These are phyloP conservation scores for Emericellopsis atlantica DNA, from an alignment of 2,329 filamentous ascomycete species.

Conservation along the genomic window DNA sequence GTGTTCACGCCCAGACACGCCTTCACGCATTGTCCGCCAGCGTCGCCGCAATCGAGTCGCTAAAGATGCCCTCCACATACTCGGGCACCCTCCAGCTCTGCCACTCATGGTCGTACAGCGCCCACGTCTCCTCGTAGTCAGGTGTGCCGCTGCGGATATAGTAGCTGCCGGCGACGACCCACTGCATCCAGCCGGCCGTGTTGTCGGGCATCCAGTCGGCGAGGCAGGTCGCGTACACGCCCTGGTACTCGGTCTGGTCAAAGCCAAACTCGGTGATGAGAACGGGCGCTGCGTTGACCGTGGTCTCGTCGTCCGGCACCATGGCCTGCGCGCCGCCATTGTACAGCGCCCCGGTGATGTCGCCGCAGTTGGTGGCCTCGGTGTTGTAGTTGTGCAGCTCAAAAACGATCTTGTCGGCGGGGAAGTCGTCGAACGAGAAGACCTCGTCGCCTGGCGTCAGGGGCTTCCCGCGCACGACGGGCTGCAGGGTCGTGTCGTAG, in stretches of 20 bases:
- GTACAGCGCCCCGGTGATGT: slow-evolving; percentile 31
- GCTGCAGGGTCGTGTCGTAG: slow-evolving; percentile 41
- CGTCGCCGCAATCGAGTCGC: slow-evolving; percentile 22
- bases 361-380: slow-evolving; percentile 30
- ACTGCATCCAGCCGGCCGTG: slow-evolving; percentile 43
- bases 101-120: slow-evolving; percentile 41
- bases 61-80: slow-evolving; percentile 27
- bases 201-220: slow-evolving; percentile 31
- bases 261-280: slow-evolving; percentile 44
- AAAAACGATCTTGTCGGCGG: slow-evolving; percentile 40
- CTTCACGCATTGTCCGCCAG: neutral
- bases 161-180: slow-evolving; percentile 46
- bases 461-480: slow-evolving; percentile 33
- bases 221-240: slow-evolving; percentile 39
- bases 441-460: slow-evolving; percentile 30
- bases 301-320: slow-evolving; percentile 18
- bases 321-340: slow-evolving; percentile 40
- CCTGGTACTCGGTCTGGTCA: slow-evolving; percentile 30
- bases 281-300: slow-evolving; percentile 23
- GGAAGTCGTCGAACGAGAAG: slow-evolving; percentile 33
- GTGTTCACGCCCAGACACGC: no score
- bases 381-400: slow-evolving; percentile 51
- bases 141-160: slow-evolving; percentile 39
- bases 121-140: slow-evolving; percentile 46
- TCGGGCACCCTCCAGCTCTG: slow-evolving; percentile 30